Base-by-base conservation (phyloP, 2,329 filamentous ascomycete genomes). In the Neoscytalidium dimidiatum region DNA sequence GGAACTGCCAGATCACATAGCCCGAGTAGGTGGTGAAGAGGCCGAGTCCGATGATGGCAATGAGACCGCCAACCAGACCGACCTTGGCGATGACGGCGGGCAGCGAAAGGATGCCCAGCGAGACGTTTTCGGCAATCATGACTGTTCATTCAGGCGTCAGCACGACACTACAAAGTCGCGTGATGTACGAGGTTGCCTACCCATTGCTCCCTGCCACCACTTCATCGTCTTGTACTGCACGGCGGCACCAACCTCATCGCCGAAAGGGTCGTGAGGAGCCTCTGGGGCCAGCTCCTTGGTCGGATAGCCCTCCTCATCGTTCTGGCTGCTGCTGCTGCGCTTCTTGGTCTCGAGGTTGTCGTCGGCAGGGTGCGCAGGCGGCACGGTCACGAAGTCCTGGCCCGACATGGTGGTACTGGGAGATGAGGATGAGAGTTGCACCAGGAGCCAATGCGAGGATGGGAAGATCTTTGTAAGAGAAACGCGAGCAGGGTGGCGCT, bases 1-100 rank as follows among this genome's bases (percentile, higher is more conserved):
- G 86, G 77, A 88, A 86, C 72, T 87, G 84, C 38, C 85, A 86
- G 58, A 89, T 82, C 14, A 88, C 83, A 69, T 85, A 87, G 60
- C 85, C 85, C 4, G 86, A 88, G 73, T 88, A 88, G 28, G 85
- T 86, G 11, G 86, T 82, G 8, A 89, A 69, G n/a, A 85, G 65
- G 35, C 86, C 85, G 17, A 89, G 77, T 5, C 80, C 79, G 9
- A 83, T 71, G 28, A 72, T 75, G 67, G 79, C 71, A 67, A 83
- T 77, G 41, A 82, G 76, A 64, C 81, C 81, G 4, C 77, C 75
- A 7, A 82, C 76, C 78, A 82, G 81, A 38, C 81, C 81, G 4
- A 82, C 71, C 7, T 74, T 80, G 2, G 80, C 80, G 61, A 82
- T 82, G 29, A 80, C 78, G 48, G 75, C 77, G 7, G 82, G 80